Conservation (phyloP, 139 green algal species). For the Eudorina sp. region DNA sequence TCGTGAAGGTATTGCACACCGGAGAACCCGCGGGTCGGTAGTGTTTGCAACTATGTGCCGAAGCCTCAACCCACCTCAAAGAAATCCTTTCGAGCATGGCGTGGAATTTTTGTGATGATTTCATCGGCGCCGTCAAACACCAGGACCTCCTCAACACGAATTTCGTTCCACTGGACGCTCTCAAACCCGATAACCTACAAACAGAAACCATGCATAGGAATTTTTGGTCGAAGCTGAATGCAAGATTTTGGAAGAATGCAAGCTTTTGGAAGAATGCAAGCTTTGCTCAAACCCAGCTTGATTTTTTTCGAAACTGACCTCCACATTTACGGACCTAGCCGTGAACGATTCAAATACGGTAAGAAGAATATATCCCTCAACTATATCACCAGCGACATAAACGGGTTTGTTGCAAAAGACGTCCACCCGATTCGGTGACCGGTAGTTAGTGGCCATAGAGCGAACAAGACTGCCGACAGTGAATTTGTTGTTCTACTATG, state of each 20-base stretch:
- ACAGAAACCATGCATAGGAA: not conserved
- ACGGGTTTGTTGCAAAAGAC: not conserved
- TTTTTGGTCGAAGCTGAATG: too few relatives aligned
- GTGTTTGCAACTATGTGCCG: not conserved
- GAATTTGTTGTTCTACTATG: too few relatives aligned
- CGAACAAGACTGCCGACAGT: too few relatives aligned
- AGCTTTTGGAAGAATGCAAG: too few relatives aligned
- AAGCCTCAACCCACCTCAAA: not conserved
- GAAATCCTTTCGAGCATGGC: not conserved
- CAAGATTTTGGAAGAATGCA: too few relatives aligned
- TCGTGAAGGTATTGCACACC: not conserved
- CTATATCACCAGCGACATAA: not conserved
- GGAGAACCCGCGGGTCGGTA: too few relatives aligned
- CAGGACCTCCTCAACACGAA: not conserved
- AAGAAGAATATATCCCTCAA: not conserved
- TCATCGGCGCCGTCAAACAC: not conserved
- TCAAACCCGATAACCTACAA: not conserved
- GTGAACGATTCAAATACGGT: not conserved
- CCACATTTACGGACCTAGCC: not conserved
- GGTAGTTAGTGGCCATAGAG: not conserved
- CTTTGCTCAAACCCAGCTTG: too few relatives aligned
- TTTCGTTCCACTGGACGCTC: not conserved
- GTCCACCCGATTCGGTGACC: not conserved
- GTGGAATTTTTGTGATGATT: not conserved
- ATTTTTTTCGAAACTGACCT: too few relatives aligned